Base-by-base conservation (phyloP, 352 stramenopile genomes). In the Phytophthora sp. region DNA sequence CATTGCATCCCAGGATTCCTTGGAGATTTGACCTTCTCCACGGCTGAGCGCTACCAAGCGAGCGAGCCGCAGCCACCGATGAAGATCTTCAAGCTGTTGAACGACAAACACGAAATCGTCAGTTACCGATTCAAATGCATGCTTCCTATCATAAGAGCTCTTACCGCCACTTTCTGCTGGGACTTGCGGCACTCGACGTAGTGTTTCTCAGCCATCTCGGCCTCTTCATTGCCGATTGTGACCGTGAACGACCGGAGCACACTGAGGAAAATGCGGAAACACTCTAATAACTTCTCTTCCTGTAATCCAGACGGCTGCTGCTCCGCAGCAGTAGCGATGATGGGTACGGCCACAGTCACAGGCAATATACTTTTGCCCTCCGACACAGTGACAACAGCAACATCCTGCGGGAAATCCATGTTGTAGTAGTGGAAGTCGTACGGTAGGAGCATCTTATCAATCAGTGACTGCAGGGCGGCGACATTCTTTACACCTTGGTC, bases 381-480 rank as follows among this genome's bases (percentile, higher is more conserved):
- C 0, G 87, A 95, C 26, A 95, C 31, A 1, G 72, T 88, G 23
- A 95, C 48, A 24, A 93, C 52, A 0, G 77, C 68, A 48, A 90
- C 77, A 26, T 95, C 83, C 48, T 92, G 84, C 1, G 85, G 82
- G 43, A 95, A 95, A 43, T 93, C 84, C 76, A 91, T 92, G 41
- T 74, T 85, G 71, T 92, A 95, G 48, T 80, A 95, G 46, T 91
- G 78, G 37, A 95, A 95, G 39, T 95, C 87, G 54, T 95, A 95
- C 11, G 82, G 79, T 15, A 95, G 68, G 21, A 92, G 57, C 80
- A 92, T 86, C 62, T 90, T 92, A 23, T 77, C 70, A 2, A 93
- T 73, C 12, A 95, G 72, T 6, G 80, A 83, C 61, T 92, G 79
- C 24, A 95, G 59, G 8, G 82, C 84, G 4, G 66, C 74, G 24